Evolutionary conservation across 805 yeast species (phyloP).

Genomic region (Saturnispora mendoncae): DNA sequence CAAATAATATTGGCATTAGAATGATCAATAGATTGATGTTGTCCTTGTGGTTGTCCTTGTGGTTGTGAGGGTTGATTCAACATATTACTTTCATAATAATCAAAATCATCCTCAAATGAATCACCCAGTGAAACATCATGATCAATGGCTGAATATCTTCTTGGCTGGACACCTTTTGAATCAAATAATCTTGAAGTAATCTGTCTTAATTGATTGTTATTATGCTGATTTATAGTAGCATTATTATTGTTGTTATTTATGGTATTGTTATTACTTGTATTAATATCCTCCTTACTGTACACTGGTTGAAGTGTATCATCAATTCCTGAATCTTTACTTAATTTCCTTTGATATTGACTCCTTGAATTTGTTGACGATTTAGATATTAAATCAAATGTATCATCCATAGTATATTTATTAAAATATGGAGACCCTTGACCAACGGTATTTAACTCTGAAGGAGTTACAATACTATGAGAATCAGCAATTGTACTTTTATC

Average conservation of each 20-base stretch:
- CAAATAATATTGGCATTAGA: constrained; percentile 5
- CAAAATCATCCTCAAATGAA: constrained; percentile 43
- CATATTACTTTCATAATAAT: constrained; percentile 13
- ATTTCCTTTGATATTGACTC: constrained; percentile 12
- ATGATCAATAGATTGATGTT: neutral
- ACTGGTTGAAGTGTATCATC: constrained; percentile 8
- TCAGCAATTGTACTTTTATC: constrained; percentile 6
- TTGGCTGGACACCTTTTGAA: constrained; percentile 59
- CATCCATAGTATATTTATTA: constrained; percentile 8
- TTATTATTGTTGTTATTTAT: no score
- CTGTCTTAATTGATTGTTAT: constrained; percentile 29
- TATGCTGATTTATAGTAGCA: neutral
- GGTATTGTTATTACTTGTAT: neutral
- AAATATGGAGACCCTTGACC: constrained; percentile 7
- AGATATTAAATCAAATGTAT: constrained; percentile 15
- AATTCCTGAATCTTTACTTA: constrained; percentile 5
- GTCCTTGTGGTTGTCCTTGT: neutral
- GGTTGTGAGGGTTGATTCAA: neutral
- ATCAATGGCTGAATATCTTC: constrained; percentile 56
- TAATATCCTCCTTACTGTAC: neutral
- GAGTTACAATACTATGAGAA: constrained; percentile 1
- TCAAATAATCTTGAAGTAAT: constrained; percentile 70
- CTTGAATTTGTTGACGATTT: constrained; percentile 19
- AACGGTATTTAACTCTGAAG: constrained; percentile 4
- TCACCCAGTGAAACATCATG: constrained; percentile 34